These are phyloP conservation scores for Globisporangium rhizosaccharum DNA, from an alignment of 352 stramenopile genomes.

Conservation along the genomic window DNA sequence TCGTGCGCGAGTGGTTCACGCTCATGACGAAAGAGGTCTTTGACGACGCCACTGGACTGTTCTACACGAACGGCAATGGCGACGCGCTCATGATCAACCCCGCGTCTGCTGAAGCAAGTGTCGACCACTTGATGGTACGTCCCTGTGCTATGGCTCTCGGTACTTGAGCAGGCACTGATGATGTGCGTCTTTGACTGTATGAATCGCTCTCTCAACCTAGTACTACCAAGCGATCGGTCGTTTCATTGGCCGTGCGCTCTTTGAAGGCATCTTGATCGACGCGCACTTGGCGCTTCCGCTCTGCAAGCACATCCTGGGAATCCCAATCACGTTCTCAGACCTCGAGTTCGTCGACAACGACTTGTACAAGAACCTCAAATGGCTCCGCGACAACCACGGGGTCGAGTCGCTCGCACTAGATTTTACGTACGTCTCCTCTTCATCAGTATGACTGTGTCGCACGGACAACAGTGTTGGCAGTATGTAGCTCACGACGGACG, in stretches of 20 bases:
- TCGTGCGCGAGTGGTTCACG: slow-evolving; percentile 90
- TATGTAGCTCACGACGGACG: slow-evolving; percentile 1
- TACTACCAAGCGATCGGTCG: slow-evolving; percentile 87
- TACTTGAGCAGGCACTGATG: slow-evolving; percentile 8
- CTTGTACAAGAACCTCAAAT: slow-evolving; percentile 83
- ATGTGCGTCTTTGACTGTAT: slow-evolving; percentile 5
- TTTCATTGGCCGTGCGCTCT: slow-evolving; percentile 83
- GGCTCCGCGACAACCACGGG: slow-evolving; percentile 71
- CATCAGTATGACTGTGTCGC: slow-evolving; percentile 1
- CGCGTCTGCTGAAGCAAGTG: slow-evolving; percentile 70
- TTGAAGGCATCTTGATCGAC: slow-evolving; percentile 85
- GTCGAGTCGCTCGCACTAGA: slow-evolving; percentile 77
- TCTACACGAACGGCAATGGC: slow-evolving; percentile 65
- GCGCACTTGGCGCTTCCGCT: slow-evolving; percentile 80
- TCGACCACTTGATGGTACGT: slow-evolving; percentile 79
- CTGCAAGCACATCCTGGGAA: slow-evolving; percentile 88
- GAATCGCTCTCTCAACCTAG: slow-evolving; percentile 3
- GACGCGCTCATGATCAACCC: slow-evolving; percentile 85
- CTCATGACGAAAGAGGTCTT: slow-evolving; percentile 89
- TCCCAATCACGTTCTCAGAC: slow-evolving; percentile 88
- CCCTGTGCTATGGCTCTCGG: neutral
- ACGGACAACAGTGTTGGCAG: slow-evolving; percentile 1
- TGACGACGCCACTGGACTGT: slow-evolving; percentile 78
- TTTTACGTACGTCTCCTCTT: slow-evolving; percentile 56
- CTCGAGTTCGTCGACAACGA: slow-evolving; percentile 89